Evolutionary conservation across 257 asterid species (phyloP), one percentile per base, ranked within the genome.

Genomic region (Cinchona pubescens): DNA sequence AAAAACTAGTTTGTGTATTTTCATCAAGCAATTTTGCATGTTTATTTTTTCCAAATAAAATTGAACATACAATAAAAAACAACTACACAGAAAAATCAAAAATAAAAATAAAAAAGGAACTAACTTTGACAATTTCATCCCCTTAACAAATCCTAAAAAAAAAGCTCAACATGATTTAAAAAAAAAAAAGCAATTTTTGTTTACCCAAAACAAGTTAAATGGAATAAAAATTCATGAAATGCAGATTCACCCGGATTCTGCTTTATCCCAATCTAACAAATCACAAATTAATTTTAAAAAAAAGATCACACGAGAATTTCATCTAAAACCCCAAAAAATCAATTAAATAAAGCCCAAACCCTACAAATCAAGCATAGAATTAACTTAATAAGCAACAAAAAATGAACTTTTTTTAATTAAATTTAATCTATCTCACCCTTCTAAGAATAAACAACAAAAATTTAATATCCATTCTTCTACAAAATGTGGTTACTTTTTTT

Each of bases 301-400:
- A 4, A 23, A 66, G 58, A 53, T 55, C 73, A 65, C 40, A 72
- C 56, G 19, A 51, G 27, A 77, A 30, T 27, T 1, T 27, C 23
- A 15, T 19, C 53, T 35, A 48, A 70, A 71, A 13, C 65, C 71
- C 40, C 35, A 75, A 64, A 25, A 25, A 30, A 40, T 60, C 60
- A 40, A 73, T 60, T 27, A 15, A 60, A 25, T 21, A n/a, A 21
- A 35, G 6, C 23, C 30, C 46, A 45, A 69, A 76, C 75, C 75
- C 71, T 68, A 56, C 71, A 46, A 23, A 63, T 63, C 78, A 25
- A 40, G 4, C 56, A 32, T n/a, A 76, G 12, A 76, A 72, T 76
- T 43, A 42, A 70, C 51, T 76, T 43, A 59, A 56, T 7, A 27
- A 43, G 32, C 75, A 9, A 13, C 10, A 16, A 51, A 53, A 25